phyloP scores from a whole-genome alignment of 257 asterid genomes.

The Petrea volubilis region DNA sequence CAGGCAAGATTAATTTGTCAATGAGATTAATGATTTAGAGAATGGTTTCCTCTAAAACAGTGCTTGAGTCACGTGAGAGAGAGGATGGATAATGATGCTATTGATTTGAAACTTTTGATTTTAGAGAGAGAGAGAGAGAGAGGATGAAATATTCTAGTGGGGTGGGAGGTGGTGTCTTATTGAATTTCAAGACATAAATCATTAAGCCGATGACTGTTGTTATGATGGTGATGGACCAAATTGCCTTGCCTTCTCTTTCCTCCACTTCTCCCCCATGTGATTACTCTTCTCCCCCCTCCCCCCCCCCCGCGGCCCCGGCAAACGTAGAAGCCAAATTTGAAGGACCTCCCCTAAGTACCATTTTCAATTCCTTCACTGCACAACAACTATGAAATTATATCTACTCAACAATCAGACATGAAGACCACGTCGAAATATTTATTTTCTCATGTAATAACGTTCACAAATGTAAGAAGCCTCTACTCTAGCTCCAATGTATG shows the following conservation, averaged over 20 bases:
- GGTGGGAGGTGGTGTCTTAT: too few species aligned
- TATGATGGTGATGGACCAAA: constrained; percentile 32
- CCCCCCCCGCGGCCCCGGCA: too few species aligned
- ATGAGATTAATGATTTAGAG: background rate
- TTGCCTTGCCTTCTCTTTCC: constrained; percentile 17
- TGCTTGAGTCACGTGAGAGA: constrained; percentile 44
- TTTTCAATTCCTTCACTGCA: background rate
- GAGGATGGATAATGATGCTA: constrained; percentile 24
- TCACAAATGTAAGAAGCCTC: background rate
- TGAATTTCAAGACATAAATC: constrained; percentile 52
- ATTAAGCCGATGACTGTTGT: constrained; percentile 44
- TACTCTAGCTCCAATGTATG: background rate
- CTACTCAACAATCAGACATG: too few species aligned
- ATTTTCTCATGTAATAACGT: background rate
- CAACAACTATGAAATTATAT: background rate
- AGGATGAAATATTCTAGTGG: background rate
- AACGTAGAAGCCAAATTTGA: too few species aligned
- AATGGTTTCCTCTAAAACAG: constrained; percentile 2
- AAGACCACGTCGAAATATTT: background rate
- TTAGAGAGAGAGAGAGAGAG: background rate
- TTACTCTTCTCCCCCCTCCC: too few species aligned
- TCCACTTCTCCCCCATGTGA: constrained; percentile 44
- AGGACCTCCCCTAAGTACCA: too few species aligned
- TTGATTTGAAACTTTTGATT: constrained; percentile 12
- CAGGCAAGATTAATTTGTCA: too few species aligned